Conservation (phyloP, 202 grass and related monocot genomes). For the Brachypodium distachyon region DNA sequence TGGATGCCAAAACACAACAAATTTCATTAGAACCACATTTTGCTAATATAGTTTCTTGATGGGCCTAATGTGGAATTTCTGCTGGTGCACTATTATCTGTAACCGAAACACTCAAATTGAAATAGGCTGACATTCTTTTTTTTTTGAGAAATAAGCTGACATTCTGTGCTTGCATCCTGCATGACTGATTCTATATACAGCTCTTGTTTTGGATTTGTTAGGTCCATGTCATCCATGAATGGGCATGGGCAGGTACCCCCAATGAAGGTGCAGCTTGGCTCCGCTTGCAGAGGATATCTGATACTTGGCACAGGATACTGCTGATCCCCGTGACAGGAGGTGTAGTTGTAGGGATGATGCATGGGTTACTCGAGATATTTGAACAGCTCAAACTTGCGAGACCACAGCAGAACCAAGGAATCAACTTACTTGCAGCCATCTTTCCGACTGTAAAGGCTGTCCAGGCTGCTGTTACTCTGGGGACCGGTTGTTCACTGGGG, state of each 20-base stretch:
- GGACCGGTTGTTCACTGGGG: slow-evolving; percentile 80
- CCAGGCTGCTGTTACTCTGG: slow-evolving; percentile 77
- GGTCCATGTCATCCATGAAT: slow-evolving; percentile 95
- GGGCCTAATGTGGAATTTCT: not conserved
- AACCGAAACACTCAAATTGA: not conserved
- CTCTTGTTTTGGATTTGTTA: slow-evolving; percentile 30
- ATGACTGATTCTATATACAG: slow-evolving; percentile 32
- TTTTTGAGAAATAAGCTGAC: not conserved
- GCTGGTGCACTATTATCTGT: not conserved
- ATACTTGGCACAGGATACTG: slow-evolving; percentile 94
- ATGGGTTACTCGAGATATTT: slow-evolving; percentile 82
- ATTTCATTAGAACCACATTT: not conserved
- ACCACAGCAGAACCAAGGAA: slow-evolving; percentile 42
- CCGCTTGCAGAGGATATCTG: slow-evolving; percentile 63
- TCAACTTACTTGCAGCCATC: slow-evolving; percentile 62
- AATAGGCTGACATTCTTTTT: not conserved
- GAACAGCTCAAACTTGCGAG: slow-evolving; percentile 62
- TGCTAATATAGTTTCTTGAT: not conserved
- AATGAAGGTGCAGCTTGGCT: slow-evolving; percentile 95
- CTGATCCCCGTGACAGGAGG: slow-evolving; percentile 86
- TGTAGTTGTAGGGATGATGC: slow-evolving; percentile 92
- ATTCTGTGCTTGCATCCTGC: not conserved
- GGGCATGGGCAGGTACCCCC: slow-evolving; percentile 93
- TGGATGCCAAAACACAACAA: not conserved
- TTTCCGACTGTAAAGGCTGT: slow-evolving; percentile 74